A percentile compares a stretch with the other conserved stretches of the same genome.
These are phyloP conservation scores for Globisporangium iwayamae DNA, from an alignment of 352 stramenopile genomes.

Conservation along the genomic window DNA sequence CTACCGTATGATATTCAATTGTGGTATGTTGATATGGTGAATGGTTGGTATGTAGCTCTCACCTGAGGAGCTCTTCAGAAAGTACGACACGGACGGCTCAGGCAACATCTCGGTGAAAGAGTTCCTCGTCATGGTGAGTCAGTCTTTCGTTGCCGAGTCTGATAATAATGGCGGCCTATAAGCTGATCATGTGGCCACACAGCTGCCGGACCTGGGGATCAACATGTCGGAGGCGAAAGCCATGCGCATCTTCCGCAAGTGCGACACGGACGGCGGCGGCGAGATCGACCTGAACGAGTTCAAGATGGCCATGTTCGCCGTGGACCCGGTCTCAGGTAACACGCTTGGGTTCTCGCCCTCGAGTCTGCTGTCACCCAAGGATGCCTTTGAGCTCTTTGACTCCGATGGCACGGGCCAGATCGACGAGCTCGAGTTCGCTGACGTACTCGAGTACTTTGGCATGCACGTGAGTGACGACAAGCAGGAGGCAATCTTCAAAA, in stretches of 20 bases:
- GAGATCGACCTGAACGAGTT: constrained; percentile 94
- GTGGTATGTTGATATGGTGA: not conserved
- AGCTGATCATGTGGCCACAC: not conserved
- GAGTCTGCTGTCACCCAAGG: constrained; percentile 73
- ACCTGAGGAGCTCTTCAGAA: constrained; percentile 89
- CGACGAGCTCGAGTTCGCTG: constrained; percentile 92
- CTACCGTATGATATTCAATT: not conserved
- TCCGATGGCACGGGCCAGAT: constrained; percentile 86
- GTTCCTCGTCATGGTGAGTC: constrained; percentile 80
- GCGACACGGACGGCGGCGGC: constrained; percentile 85
- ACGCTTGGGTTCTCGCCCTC: constrained; percentile 81
- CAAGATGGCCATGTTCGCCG: constrained; percentile 90
- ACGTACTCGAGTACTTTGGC: constrained; percentile 92
- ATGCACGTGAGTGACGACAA: constrained; percentile 88
- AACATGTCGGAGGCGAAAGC: constrained; percentile 87
- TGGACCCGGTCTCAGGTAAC: constrained; percentile 85
- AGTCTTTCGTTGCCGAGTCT: not conserved
- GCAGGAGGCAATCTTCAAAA: constrained; percentile 90
- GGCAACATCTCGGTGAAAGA: constrained; percentile 89
- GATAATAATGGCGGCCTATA: too few relatives aligned
- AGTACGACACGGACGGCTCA: constrained; percentile 89
- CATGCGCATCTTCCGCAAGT: constrained; percentile 88
- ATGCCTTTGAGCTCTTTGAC: constrained; percentile 92
- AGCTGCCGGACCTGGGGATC: constrained; percentile 87
- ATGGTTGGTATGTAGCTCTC: constrained; percentile 30